Evolutionary conservation across 345 rosid species (phyloP).

Genomic region (Arabidopsis suecica): DNA sequence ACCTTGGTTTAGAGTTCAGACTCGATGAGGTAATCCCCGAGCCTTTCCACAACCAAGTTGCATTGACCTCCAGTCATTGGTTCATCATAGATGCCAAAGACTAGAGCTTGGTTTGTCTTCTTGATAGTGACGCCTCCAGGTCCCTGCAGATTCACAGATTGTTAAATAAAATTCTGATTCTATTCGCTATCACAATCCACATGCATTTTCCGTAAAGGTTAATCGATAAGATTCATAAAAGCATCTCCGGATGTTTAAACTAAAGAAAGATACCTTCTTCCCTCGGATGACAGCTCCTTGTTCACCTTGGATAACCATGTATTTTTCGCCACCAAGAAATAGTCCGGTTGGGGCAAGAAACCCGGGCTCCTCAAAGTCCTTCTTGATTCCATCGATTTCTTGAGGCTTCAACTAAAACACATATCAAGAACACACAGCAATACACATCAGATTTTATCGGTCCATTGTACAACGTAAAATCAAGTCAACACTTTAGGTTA

Average conservation of each 20-base stretch:
- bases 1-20: slow-evolving; percentile 57
- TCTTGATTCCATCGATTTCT: slow-evolving; percentile 56
- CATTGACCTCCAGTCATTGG: slow-evolving; percentile 50
- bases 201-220: not conserved
- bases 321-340: slow-evolving; percentile 73
- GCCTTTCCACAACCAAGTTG: slow-evolving; percentile 50
- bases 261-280: slow-evolving; percentile 63
- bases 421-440: not conserved
- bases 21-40: slow-evolving; percentile 77
- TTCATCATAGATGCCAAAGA: slow-evolving; percentile 47
- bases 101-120: slow-evolving; percentile 59
- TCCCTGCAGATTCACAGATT: slow-evolving; percentile 56
- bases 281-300: slow-evolving; percentile 86
- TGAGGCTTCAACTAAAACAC: slow-evolving; percentile 64
- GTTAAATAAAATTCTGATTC: not conserved
- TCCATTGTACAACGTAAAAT: slow-evolving; percentile 16
- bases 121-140: slow-evolving; percentile 80
- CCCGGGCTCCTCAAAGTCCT: slow-evolving; percentile 77
- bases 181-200: not conserved
- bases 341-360: slow-evolving; percentile 79
- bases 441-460: not conserved
- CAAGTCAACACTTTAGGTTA: not conserved
- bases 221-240: not conserved
- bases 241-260: not conserved
- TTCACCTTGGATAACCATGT: slow-evolving; percentile 91